phyloP scores from a whole-genome alignment of 805 yeast species.

The Saccharomycopsis guyanensis region DNA sequence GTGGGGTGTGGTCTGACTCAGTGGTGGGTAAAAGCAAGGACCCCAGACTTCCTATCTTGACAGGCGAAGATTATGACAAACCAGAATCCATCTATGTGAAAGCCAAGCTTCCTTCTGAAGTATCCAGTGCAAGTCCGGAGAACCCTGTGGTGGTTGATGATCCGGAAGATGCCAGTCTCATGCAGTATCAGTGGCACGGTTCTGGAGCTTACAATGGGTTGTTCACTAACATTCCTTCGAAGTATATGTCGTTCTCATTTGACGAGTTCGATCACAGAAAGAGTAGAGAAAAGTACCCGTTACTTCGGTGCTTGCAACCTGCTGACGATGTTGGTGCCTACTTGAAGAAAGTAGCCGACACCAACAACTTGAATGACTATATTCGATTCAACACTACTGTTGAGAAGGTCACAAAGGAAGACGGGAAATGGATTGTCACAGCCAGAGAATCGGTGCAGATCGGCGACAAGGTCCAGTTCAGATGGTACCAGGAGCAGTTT shows the following conservation, averaged over 20 bases:
- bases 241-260: constrained; percentile 34
- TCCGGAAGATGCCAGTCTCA: constrained; percentile 18
- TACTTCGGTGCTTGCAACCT: constrained; percentile 12
- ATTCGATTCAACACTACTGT: constrained; percentile 32
- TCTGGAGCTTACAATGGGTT: constrained; percentile 33
- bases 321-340: constrained; percentile 21
- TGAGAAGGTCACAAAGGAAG: constrained; percentile 26
- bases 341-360: constrained; percentile 23
- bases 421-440: constrained; percentile 28
- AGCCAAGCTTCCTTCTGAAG: constrained; percentile 22
- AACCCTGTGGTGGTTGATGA: constrained; percentile 27
- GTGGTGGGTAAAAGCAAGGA: constrained; percentile 14
- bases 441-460: constrained; percentile 24
- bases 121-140: constrained; percentile 27
- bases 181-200: constrained; percentile 32
- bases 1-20: constrained; percentile 37
- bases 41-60: constrained; percentile 21
- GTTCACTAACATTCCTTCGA: constrained; percentile 36
- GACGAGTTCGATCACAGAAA: constrained; percentile 24
- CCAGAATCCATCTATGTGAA: constrained; percentile 2
- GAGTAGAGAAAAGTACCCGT: constrained; percentile 23
- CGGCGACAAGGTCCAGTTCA: constrained; percentile 22
- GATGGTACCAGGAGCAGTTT: constrained; percentile 36
- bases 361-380: constrained; percentile 26
- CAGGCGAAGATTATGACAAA: constrained; percentile 6